Evolutionary conservation across 306 rosid species (phyloP).

Genomic region (Lathyrus sativus): DNA sequence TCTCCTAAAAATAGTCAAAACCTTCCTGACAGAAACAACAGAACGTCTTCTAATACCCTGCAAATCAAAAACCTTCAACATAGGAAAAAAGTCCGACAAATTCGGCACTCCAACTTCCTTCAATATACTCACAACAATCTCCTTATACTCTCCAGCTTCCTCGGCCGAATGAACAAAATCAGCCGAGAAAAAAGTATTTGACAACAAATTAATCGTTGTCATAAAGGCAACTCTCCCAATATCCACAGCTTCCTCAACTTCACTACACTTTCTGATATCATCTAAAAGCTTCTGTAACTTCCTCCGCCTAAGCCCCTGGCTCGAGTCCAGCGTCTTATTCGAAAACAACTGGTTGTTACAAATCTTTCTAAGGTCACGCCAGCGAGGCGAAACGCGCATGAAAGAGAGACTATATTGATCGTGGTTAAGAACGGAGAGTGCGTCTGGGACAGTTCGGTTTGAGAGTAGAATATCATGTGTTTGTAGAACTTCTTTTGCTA

Average conservation of each 20-base stretch:
- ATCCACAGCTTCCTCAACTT: slow-evolving; percentile 41
- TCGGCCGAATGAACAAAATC: slow-evolving; percentile 44
- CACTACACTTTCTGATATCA: slow-evolving; percentile 10
- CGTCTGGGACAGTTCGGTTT: slow-evolving; percentile 28
- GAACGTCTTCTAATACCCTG: slow-evolving; percentile 33
- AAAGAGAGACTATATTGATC: slow-evolving; percentile 35
- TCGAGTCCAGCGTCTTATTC: slow-evolving; percentile 33
- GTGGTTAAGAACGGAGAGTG: slow-evolving; percentile 21
- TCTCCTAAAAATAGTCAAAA: slow-evolving; percentile 29
- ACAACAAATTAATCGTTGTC: slow-evolving; percentile 42
- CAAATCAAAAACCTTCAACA: slow-evolving; percentile 11
- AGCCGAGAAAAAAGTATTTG: slow-evolving; percentile 42
- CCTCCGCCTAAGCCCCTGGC: slow-evolving; percentile 29
- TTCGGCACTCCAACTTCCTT: slow-evolving; percentile 36
- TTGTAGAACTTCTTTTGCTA: slow-evolving; percentile 46
- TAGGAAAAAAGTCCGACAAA: slow-evolving; percentile 36
- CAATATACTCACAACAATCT: slow-evolving; percentile 28
- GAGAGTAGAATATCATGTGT: slow-evolving; percentile 33
- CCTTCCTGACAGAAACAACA: slow-evolving; percentile 21
- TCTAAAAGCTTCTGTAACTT: slow-evolving; percentile 39
- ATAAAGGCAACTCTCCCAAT: slow-evolving; percentile 48
- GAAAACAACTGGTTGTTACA: slow-evolving; percentile 46
- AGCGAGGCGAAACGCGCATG: slow-evolving; percentile 35
- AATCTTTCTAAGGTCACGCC: slow-evolving; percentile 34
- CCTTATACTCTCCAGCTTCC: slow-evolving; percentile 35